Evolutionary conservation across 2,329 filamentous ascomycete species (phyloP), one percentile per base, ranked within the genome.

Genomic region (Colletotrichum salicis): DNA sequence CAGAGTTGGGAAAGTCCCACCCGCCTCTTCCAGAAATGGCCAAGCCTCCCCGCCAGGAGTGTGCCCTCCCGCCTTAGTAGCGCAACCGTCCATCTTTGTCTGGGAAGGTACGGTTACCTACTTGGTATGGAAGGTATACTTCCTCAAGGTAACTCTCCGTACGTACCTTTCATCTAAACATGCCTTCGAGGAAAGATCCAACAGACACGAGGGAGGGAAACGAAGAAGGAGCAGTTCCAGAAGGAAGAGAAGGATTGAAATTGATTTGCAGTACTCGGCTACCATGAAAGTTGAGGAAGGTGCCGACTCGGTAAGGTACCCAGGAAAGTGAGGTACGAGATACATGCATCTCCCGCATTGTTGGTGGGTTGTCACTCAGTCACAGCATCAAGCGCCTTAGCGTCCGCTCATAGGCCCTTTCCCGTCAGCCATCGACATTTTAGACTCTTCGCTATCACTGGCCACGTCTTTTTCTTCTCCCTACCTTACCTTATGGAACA

Each of bases 1-100:
- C 67, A 59, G 29, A 54, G 41, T 70, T 59, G 24, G 41, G 41
- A 41, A 54, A 33, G 67, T 41, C 54, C 67, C 67, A 66, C 45
- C 52, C 41, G 41, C 41, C 41, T 24, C 48, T 51, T 27, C 60
- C 60, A 63, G 29, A 54, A 63, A 63, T 24, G 51, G 45, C 33
- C 60, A 62, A 52, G 41, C 59, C 52, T 27, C 59, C 59, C 41
- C 41, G 19, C 41, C 41, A n/a, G 41, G 41, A 29, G 27, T n/a
- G 58, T 13, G 24, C 41, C n/a, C 59, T 51, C 27, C 59, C 59
- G n/a, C 15, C 37, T 48, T 48, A 48, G 41, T 51, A 61, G 57
- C 57, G 57, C 57, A 31, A 48, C 59, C 59, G 24, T 51, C 24
- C 59, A 24, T 61, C 41, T 45, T n/a, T 10, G 41, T 48, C 41